Percentiles rank a stretch among this genome's conserved stretches.
Conservation (phyloP, 345 rosid species). For the Raphanus raphanistrum region DNA sequence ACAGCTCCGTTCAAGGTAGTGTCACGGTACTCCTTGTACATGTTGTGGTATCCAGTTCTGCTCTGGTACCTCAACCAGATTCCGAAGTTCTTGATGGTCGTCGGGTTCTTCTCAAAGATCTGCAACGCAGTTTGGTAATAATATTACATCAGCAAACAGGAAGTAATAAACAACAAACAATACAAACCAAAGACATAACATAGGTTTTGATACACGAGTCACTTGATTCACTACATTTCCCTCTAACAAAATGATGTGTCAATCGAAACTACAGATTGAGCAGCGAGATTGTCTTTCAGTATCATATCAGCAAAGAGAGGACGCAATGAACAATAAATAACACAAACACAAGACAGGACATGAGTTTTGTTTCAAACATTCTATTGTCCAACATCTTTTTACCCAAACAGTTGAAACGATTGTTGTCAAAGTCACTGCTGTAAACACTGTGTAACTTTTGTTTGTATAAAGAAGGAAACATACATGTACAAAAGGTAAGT, state of each 20-base stretch:
- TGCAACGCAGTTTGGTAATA: not conserved
- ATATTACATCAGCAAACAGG: not conserved
- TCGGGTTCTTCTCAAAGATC: constrained; percentile 69
- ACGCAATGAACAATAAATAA: not conserved
- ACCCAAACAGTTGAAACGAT: too few relatives aligned
- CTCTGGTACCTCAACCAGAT: constrained; percentile 72
- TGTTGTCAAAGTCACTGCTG: too few relatives aligned
- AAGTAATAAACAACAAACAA: too few relatives aligned
- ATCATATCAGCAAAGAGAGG: not conserved
- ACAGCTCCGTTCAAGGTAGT: constrained; percentile 66
- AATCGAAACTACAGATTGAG: not conserved
- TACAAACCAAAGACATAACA: not conserved
- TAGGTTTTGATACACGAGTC: not conserved
- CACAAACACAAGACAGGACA: not conserved
- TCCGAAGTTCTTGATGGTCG: constrained; percentile 58
- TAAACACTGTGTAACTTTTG: too few relatives aligned
- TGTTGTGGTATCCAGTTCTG: constrained; percentile 65
- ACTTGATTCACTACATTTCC: not conserved
- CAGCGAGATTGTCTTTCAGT: not conserved
- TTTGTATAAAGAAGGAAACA: too few relatives aligned
- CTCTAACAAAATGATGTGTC: not conserved
- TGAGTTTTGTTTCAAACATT: not conserved
- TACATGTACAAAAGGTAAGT: too few relatives aligned
- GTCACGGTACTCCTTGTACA: constrained; percentile 68
- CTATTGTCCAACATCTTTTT: too few relatives aligned